Conservation (phyloP, 495 filamentous ascomycete genomes). For the Aspergillus funiculosus region DNA sequence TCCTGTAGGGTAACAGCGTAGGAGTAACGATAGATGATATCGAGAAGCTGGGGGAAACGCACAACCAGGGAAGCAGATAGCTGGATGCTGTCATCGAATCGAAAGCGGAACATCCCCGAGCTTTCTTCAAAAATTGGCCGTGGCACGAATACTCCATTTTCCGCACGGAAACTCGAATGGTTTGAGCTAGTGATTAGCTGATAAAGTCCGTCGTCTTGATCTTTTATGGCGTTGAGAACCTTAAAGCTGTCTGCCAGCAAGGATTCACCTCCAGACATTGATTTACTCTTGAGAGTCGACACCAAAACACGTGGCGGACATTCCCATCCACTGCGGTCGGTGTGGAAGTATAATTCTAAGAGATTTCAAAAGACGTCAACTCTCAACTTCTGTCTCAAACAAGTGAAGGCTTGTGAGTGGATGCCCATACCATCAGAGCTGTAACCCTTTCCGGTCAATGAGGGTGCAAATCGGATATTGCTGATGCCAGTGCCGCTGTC, state of each 20-base stretch:
- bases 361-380: neutral
- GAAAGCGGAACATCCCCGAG: slow-evolving; percentile 11
- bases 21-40: slow-evolving; percentile 9
- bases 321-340: slow-evolving; percentile 12
- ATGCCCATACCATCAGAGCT: slow-evolving; percentile 12
- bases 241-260: slow-evolving; percentile 5
- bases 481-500: slow-evolving; percentile 6
- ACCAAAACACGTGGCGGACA: slow-evolving; percentile 3
- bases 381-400: neutral
- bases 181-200: slow-evolving; percentile 5
- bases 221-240: slow-evolving; percentile 4
- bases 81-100: slow-evolving; percentile 14
- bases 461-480: slow-evolving; percentile 5
- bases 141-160: slow-evolving; percentile 10
- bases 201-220: neutral
- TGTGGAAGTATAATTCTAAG: slow-evolving; percentile 12
- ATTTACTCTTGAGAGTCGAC: slow-evolving; percentile 10
- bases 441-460: slow-evolving; percentile 5
- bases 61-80: slow-evolving; percentile 7
- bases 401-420: too few relatives aligned
- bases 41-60: slow-evolving; percentile 4
- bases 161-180: slow-evolving; percentile 9
- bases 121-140: slow-evolving; percentile 9
- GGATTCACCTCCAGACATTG: slow-evolving; percentile 3
- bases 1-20: slow-evolving; percentile 6